A percentile compares a stretch with the other conserved stretches of the same genome.
These are phyloP conservation scores for Lactarius sp. DNA, from an alignment of 768 basidiomycete species.

Conservation along the genomic window DNA sequence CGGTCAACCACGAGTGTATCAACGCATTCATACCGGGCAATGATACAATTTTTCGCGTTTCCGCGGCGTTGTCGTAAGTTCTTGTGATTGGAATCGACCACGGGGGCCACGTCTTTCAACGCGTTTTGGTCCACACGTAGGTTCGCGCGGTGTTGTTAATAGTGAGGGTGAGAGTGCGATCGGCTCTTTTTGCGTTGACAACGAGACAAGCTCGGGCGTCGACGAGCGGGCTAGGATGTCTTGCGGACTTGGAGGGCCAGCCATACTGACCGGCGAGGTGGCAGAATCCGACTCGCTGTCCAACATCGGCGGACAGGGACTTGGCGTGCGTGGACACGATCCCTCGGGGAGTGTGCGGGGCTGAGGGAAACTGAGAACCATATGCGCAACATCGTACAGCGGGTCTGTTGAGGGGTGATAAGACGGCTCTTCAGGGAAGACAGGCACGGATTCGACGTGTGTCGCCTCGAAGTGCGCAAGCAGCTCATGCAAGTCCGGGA, in stretches of 20 bases:
- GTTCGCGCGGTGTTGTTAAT: slow-evolving; percentile 21
- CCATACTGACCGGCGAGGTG: slow-evolving; percentile 10
- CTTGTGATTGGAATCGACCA: slow-evolving; percentile 25
- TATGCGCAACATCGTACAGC: slow-evolving; percentile 20
- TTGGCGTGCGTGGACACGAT: slow-evolving; percentile 17
- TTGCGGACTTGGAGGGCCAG: slow-evolving; percentile 17
- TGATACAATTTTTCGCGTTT: slow-evolving; percentile 26
- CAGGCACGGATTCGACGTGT: slow-evolving; percentile 32
- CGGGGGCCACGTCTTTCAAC: slow-evolving; percentile 24
- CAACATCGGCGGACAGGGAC: slow-evolving; percentile 13
- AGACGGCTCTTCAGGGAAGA: slow-evolving; percentile 11
- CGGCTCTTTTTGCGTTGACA: slow-evolving; percentile 8
- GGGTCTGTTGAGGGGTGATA: slow-evolving; percentile 19
- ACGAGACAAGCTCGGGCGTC: slow-evolving; percentile 1
- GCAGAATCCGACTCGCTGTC: slow-evolving; percentile 20
- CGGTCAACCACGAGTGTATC: not conserved
- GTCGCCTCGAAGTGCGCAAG: slow-evolving; percentile 48
- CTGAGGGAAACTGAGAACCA: slow-evolving; percentile 34
- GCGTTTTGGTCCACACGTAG: slow-evolving; percentile 15
- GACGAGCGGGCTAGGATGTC: slow-evolving; percentile 12
- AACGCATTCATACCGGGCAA: slow-evolving; percentile 22
- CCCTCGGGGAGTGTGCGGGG: slow-evolving; percentile 29
- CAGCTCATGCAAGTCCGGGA: slow-evolving; percentile 46
- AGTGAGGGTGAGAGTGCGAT: slow-evolving; percentile 22
- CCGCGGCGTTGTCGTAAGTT: slow-evolving; percentile 18